Conservation (phyloP, 306 rosid genomes). For the Prunus mongolica region DNA sequence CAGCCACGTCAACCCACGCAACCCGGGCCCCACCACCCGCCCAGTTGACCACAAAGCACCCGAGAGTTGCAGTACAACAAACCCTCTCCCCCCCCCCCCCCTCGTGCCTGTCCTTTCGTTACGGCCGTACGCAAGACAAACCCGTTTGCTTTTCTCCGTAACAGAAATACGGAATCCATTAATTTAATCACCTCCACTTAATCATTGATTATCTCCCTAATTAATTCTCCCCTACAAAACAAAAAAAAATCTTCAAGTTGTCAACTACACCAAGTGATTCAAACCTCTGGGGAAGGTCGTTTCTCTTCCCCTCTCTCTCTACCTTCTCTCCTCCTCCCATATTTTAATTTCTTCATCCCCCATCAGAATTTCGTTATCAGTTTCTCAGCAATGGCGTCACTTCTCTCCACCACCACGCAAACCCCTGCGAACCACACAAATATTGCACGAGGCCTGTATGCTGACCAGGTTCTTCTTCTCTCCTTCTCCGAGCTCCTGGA, state of each 20-base stretch:
- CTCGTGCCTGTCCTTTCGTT: background rate
- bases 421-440: conserved; percentile 14
- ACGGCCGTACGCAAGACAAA: conserved; percentile 18
- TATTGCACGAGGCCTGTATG: no score
- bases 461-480: background rate
- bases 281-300: conserved; percentile 10
- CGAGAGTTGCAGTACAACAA: background rate
- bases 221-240: background rate
- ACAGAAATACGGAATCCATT: background rate
- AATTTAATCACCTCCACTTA: background rate
- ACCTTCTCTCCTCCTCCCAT: background rate
- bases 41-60: background rate
- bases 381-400: background rate
- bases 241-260: background rate
- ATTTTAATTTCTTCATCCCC: background rate
- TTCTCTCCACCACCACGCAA: conserved; percentile 2
- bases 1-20: background rate
- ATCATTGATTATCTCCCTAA: background rate
- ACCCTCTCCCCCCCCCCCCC: no score
- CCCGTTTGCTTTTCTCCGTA: background rate
- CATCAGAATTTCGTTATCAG: background rate
- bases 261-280: conserved; percentile 22
- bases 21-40: background rate
- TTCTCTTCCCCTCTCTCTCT: background rate
- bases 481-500: background rate